phyloP scores from a whole-genome alignment of 75 land plant species.

The Sequoia sempervirens region DNA sequence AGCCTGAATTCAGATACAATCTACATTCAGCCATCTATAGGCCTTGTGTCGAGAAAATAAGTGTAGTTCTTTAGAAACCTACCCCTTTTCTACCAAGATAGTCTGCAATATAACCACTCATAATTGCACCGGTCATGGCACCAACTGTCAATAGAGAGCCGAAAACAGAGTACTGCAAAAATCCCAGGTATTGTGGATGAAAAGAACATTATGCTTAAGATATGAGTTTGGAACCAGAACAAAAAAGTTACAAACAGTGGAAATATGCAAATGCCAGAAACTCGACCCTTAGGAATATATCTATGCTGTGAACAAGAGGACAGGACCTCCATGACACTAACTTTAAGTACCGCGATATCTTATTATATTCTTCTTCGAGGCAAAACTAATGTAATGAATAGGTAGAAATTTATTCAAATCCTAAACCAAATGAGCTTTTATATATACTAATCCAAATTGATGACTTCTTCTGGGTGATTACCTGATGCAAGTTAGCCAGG shows the following conservation, averaged over 20 bases:
- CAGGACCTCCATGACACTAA: background rate
- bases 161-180: conserved; percentile 4
- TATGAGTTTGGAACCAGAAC: background rate
- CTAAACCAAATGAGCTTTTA: background rate
- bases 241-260: background rate
- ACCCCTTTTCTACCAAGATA: conserved; percentile 28
- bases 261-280: background rate
- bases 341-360: background rate
- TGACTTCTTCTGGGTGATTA: background rate
- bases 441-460: background rate
- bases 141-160: conserved; percentile 11
- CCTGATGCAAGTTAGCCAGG: background rate
- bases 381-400: background rate
- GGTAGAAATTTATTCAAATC: background rate
- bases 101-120: conserved; percentile 37
- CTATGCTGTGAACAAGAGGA: background rate
- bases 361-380: background rate
- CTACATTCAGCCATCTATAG: background rate
- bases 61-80: background rate
- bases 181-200: background rate
- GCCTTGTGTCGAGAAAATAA: background rate
- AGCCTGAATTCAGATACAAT: conserved; percentile 31
- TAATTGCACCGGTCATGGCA: conserved; percentile 42
- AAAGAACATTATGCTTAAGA: background rate
- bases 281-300: background rate